These are phyloP conservation scores for Castanopsis chinensis DNA, from an alignment of 306 rosid species.

Conservation along the genomic window DNA sequence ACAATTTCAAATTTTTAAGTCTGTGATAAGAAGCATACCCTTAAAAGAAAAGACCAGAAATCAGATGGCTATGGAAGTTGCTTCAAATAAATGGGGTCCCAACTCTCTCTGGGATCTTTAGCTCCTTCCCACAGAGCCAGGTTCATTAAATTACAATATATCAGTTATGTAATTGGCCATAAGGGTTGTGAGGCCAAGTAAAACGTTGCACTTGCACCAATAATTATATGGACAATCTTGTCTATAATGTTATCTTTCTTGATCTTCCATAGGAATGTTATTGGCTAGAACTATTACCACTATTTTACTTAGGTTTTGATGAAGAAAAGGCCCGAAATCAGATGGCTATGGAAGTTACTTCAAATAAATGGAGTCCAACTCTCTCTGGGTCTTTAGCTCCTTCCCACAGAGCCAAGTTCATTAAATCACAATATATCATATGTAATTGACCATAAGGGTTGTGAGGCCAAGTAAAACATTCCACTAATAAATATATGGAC, in stretches of 20 bases:
- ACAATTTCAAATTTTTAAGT: neutral
- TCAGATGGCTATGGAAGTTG: neutral
- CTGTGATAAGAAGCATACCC: neutral
- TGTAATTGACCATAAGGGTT: neutral
- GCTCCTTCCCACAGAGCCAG: neutral
- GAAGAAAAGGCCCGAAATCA: neutral
- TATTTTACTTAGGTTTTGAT: slow-evolving; percentile 2
- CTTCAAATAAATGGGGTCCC: neutral
- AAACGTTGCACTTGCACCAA: neutral
- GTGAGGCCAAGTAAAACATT: neutral
- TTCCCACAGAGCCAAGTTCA: neutral
- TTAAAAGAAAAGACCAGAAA: neutral
- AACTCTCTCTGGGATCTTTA: neutral
- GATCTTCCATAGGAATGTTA: slow-evolving; percentile 3
- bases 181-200: neutral
- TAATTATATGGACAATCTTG: neutral
- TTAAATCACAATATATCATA: neutral
- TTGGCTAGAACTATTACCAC: slow-evolving; percentile 2
- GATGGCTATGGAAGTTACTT: neutral
- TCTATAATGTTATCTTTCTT: neutral
- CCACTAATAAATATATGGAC: neutral
- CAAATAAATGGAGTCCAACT: neutral
- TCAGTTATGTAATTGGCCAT: neutral
- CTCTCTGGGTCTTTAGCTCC: neutral
- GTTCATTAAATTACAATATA: neutral